A percentile compares a stretch with the other conserved stretches of the same genome.
Evolutionary conservation across 2,329 filamentous ascomycete genomes (phyloP).

Genomic region (Sclerotinia glacialis): DNA sequence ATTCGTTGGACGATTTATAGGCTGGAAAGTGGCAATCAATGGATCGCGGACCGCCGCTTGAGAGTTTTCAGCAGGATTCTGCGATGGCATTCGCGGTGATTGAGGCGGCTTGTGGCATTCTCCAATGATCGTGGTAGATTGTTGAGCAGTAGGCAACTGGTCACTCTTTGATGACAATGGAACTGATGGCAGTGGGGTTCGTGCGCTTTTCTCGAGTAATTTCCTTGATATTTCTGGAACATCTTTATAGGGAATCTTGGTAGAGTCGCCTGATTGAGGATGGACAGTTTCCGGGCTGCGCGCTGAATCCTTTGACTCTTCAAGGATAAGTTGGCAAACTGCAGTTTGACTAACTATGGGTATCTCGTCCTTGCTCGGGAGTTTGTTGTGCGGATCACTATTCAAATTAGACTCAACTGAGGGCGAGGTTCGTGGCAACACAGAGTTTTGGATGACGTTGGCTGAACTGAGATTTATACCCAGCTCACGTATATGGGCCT

Average conservation of each 20-base stretch:
- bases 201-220: neutral
- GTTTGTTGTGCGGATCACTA: neutral
- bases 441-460: neutral
- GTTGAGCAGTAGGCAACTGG: neutral
- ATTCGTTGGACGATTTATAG: conserved; percentile 6
- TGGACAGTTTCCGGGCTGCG: neutral
- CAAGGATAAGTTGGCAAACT: too few species aligned
- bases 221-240: neutral
- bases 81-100: neutral
- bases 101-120: neutral
- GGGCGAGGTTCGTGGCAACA: neutral
- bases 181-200: neutral
- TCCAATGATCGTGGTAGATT: neutral
- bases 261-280: neutral
- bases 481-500: neutral
- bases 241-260: neutral
- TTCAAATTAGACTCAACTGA: neutral
- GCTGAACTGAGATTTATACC: too few species aligned
- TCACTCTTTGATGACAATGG: neutral
- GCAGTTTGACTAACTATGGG: neutral
- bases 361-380: neutral
- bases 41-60: neutral
- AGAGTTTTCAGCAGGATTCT: neutral
- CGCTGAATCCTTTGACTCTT: neutral
- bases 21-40: neutral